Evolutionary conservation across 129 eudicot species (phyloP).

Genomic region (Kitagawia praeruptora): DNA sequence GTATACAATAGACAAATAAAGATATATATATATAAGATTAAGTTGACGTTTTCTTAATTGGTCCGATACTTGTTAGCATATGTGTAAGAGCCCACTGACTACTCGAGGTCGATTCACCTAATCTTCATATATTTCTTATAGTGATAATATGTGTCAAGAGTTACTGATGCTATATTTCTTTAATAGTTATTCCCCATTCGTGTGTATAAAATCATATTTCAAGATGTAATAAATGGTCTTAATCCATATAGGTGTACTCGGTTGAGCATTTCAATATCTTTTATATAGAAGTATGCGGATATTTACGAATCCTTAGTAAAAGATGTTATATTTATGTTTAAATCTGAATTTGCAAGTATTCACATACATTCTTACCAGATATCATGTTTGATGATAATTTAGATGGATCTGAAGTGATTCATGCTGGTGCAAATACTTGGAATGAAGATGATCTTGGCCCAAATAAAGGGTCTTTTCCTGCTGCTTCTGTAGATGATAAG

Average conservation of each 20-base stretch:
- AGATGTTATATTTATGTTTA: neutral
- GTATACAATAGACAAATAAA: no score
- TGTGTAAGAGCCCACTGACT: no score
- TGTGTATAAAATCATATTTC: neutral
- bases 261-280: neutral
- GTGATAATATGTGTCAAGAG: neutral
- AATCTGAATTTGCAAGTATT: conserved; percentile 5
- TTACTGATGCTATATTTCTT: neutral
- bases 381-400: conserved; percentile 14
- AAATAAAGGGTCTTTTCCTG: conserved; percentile 17
- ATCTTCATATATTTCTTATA: neutral
- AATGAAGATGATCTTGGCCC: conserved; percentile 34
- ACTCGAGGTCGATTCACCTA: neutral
- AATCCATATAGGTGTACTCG: neutral
- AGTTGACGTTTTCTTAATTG: no score
- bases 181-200: neutral
- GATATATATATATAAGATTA: no score
- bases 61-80: no score
- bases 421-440: conserved; percentile 35
- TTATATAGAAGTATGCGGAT: neutral
- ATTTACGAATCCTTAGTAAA: neutral
- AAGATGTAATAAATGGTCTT: neutral
- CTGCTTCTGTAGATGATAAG: conserved; percentile 18
- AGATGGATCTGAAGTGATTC: conserved; percentile 54
- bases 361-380: conserved; percentile 12